Evolutionary conservation across 768 basidiomycete genomes (phyloP), one percentile per base, ranked within the genome.

Genomic region (Lactarius sanguifluus): DNA sequence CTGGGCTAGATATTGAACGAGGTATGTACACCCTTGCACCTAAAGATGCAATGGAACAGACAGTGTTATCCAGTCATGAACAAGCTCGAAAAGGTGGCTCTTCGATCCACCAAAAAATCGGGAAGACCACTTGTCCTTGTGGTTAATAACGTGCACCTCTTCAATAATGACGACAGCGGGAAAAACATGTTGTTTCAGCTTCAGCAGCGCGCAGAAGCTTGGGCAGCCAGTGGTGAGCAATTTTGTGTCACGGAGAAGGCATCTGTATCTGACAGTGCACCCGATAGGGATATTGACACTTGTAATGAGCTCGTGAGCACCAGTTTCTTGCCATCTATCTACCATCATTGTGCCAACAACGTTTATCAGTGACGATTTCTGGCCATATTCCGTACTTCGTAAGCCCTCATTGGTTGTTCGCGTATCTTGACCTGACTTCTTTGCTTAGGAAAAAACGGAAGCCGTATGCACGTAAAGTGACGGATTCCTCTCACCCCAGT

Each of bases 61-160:
- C 57, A 13, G 20, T 25, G 10, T 57, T 5, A 2, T 55, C 20
- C 38, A 87, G 92, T 90, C 5, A 71, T 93, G 76, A 92, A 89
- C 75, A 95, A 95, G 73, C 80, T 92, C 3, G 87, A 92, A 75
- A 93, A 95, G 73, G 92, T 94, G 30, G 93, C 93, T 0, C 80
- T 96, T 64, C 77, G 83, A 45, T 84, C 81, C 71, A 81, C 88
- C 45, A 77, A 77, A 50, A 77, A 78, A 65, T 83, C 81, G 6
- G 83, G 85, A 4, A 82, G 85, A 60, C 93, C 94, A 0, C 79
- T 95, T 6, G 87, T 94, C 0, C 79, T 96, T 34, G 85, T 93
- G 55, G 80, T 96, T 73, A 93, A 93, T 77, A 94, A 94, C 75
- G 77, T 86, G 5, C 88, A 91, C 70, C 83, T 82, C 73, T 87